phyloP scores from a whole-genome alignment of 305 asterid species.

The Galium porrigens region DNA sequence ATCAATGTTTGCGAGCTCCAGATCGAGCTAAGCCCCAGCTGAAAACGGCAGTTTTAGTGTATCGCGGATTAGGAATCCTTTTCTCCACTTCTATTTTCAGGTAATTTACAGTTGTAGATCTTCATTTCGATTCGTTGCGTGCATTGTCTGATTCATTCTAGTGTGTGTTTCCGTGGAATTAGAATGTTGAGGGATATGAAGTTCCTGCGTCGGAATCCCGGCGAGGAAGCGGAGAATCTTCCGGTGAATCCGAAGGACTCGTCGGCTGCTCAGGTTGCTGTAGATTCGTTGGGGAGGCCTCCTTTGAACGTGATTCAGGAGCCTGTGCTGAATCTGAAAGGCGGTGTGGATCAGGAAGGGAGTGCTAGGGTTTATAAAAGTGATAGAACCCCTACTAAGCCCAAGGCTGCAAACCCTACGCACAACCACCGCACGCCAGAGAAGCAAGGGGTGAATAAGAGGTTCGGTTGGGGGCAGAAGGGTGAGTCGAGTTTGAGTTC shows the following conservation, averaged over 20 bases:
- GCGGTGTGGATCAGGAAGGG: slow-evolving; percentile 33
- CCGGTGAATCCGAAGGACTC: slow-evolving; percentile 51
- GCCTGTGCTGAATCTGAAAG: slow-evolving; percentile 26
- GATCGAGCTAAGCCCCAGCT: slow-evolving; percentile 12
- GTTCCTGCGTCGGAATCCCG: slow-evolving; percentile 58
- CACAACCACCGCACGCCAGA: slow-evolving; percentile 57
- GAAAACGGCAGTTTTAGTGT: slow-evolving; percentile 34
- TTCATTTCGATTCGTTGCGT: background rate
- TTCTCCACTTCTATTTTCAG: slow-evolving; percentile 57
- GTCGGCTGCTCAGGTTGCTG: slow-evolving; percentile 29
- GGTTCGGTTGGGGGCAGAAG: slow-evolving; percentile 55
- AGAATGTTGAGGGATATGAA: slow-evolving; percentile 91
- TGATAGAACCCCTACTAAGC: slow-evolving; percentile 62
- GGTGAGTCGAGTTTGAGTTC: slow-evolving; percentile 30
- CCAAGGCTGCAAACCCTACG: slow-evolving; percentile 33
- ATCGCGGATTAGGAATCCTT: slow-evolving; percentile 39
- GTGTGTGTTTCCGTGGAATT: background rate
- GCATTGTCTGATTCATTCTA: background rate
- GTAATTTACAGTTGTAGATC: slow-evolving; percentile 17
- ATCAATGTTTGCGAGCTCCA: slow-evolving; percentile 19
- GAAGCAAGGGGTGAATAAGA: slow-evolving; percentile 39
- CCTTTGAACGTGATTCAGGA: slow-evolving; percentile 67
- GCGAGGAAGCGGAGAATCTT: slow-evolving; percentile 75
- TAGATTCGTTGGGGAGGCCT: slow-evolving; percentile 58
- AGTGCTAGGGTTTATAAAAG: slow-evolving; percentile 30